phyloP scores from a whole-genome alignment of 352 stramenopile genomes.

The Phytophthora pseudosyringae region DNA sequence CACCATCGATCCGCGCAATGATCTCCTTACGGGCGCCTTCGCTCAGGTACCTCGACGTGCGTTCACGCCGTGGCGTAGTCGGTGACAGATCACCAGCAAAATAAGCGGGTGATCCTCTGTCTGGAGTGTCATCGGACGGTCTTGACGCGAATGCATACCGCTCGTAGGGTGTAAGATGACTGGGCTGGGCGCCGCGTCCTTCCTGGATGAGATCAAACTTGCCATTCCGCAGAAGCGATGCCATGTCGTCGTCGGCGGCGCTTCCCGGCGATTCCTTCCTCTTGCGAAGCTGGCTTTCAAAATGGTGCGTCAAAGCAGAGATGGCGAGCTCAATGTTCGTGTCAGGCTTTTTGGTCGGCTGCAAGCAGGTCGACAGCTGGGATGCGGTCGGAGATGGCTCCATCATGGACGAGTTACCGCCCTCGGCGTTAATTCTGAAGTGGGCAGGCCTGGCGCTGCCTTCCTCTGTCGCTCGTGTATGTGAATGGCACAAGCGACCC shows the following conservation, averaged over 20 bases:
- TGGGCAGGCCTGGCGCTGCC: not conserved
- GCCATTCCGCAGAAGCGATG: not conserved
- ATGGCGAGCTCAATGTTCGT: constrained; percentile 14
- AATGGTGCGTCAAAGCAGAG: constrained; percentile 15
- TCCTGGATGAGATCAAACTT: constrained; percentile 1
- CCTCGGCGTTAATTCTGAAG: constrained; percentile 14
- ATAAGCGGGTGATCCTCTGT: not conserved
- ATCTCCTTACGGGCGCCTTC: constrained; percentile 7
- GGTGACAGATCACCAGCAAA: constrained; percentile 1
- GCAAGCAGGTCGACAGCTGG: constrained; percentile 17
- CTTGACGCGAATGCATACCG: not conserved
- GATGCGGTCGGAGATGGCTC: constrained; percentile 4
- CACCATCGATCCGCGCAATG: constrained; percentile 35
- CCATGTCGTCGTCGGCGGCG: not conserved
- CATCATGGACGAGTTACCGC: constrained; percentile 1
- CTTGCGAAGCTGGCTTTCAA: constrained; percentile 22
- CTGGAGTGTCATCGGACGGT: not conserved
- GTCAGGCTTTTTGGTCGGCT: constrained; percentile 1
- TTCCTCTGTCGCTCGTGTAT: constrained; percentile 9
- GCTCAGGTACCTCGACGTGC: constrained; percentile 14
- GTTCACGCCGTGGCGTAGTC: constrained; percentile 8
- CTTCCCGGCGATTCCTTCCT: not conserved
- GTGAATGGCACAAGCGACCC: not conserved
- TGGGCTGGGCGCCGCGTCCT: constrained; percentile 2
- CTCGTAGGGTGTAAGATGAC: not conserved